These are phyloP conservation scores for Penicillium maclennaniae DNA, from an alignment of 495 filamentous ascomycete genomes.

Conservation along the genomic window DNA sequence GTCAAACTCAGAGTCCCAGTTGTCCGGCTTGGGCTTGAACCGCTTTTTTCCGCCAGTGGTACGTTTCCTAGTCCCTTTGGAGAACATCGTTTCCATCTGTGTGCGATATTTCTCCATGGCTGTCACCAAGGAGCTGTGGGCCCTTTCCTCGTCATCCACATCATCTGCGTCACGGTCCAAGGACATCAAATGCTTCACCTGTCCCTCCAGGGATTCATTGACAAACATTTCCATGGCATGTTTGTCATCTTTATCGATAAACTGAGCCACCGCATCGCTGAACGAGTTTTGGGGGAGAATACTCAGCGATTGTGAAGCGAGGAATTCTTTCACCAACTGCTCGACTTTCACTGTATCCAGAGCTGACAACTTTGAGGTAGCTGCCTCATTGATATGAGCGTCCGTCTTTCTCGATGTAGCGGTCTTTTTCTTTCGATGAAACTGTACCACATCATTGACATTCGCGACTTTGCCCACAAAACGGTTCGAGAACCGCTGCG, in stretches of 20 bases:
- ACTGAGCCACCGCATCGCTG: constrained; percentile 88
- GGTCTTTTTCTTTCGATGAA: constrained; percentile 76
- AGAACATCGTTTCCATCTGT: constrained; percentile 69
- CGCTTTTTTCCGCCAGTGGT: constrained; percentile 55
- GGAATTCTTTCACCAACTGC: constrained; percentile 78
- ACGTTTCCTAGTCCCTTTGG: constrained; percentile 60
- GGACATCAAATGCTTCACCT: constrained; percentile 68
- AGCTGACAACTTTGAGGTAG: constrained; percentile 54
- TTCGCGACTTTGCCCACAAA: constrained; percentile 91
- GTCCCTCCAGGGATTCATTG: constrained; percentile 68
- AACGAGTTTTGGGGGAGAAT: constrained; percentile 90
- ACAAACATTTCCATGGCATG: constrained; percentile 90
- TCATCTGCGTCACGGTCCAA: constrained; percentile 66
- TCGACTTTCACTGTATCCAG: constrained; percentile 82
- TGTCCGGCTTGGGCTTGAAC: constrained; percentile 70
- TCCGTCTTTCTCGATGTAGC: constrained; percentile 38
- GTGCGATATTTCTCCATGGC: constrained; percentile 69
- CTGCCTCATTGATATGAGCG: constrained; percentile 50
- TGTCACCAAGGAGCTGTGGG: constrained; percentile 53
- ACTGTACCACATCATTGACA: constrained; percentile 87
- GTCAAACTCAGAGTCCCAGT: constrained; percentile 83
- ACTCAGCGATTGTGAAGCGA: constrained; percentile 78
- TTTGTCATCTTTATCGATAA: constrained; percentile 93
- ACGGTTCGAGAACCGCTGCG: constrained; percentile 92
- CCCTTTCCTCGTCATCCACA: constrained; percentile 57